Base-by-base conservation (phyloP, 305 asterid genomes). In the Striga hermonthica region DNA sequence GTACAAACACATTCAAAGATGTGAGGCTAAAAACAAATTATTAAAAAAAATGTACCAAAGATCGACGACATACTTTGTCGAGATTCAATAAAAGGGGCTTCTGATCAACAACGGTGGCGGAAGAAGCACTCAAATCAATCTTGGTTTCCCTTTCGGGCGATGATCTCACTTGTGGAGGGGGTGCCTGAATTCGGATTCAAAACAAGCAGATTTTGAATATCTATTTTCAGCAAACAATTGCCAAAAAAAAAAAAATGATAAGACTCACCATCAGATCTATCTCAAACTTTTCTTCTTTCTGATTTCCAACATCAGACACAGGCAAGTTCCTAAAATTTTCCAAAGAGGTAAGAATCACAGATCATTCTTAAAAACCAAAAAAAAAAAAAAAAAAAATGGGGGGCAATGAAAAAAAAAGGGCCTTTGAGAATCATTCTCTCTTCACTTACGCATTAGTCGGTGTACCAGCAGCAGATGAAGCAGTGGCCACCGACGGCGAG, bases 91-190 rank as follows among this genome's bases (percentile, higher is more conserved):
- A 56, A 66, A 60, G 73, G 4, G 81, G 84, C 82, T 86, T 91
- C 40, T 74, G 82, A 47, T 84, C 87, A 58, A 68, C 73, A 9
- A 14, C 9, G 8, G 71, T 15, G 8, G 71, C 31, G 8, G 71
- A 62, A 2, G 78, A 65, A 28, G 65, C 73, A 44, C 71, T 72
- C 43, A 65, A 43, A 67, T 76, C 81, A 1, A 75, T 69, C 66
- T 76, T 79, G 5, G 64, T 57, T 60, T 81, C 89, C 45, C 86
- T 79, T 53, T 82, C 91, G 3, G 91, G 90, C 0, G 96, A 86
- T 1, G 81, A 73, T 74, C 85, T 80, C 37, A 9, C 76, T 64
- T 75, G 96, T 0, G 95, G 95, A n/a, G 96, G 99, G 49, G 97
- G 90, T 60, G 96, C 96, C 98, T 93, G 72, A 67, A 81, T 71